Evolutionary conservation across 2,329 filamentous ascomycete genomes (phyloP).

Genomic region (Ascochyta rabiei): DNA sequence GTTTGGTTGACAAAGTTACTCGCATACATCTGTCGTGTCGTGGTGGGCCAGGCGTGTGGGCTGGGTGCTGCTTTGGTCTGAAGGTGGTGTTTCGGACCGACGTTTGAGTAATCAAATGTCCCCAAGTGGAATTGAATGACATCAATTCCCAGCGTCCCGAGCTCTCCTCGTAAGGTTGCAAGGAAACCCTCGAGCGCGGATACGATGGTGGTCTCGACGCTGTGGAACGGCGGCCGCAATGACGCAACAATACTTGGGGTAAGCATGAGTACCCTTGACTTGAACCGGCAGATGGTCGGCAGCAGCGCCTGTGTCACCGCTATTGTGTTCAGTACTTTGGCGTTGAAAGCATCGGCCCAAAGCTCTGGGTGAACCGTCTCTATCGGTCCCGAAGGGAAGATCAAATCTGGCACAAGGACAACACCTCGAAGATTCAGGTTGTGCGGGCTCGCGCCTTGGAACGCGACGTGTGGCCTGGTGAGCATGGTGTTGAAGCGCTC

Average conservation of each 20-base stretch:
- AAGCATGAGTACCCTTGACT: conserved; percentile 74
- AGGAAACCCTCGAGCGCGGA: conserved; percentile 87
- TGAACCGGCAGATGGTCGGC: conserved; percentile 57
- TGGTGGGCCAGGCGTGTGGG: conserved; percentile 47
- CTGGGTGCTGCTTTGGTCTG: conserved; percentile 43
- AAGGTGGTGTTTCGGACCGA: conserved; percentile 53
- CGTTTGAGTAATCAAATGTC: conserved; percentile 81
- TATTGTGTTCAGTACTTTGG: conserved; percentile 87
- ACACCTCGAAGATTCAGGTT: conserved; percentile 78
- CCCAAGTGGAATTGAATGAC: conserved; percentile 90
- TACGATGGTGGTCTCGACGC: conserved; percentile 84
- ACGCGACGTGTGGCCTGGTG: conserved; percentile 75
- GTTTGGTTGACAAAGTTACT: conserved; percentile 48
- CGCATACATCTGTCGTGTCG: conserved; percentile 44
- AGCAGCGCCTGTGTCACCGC: conserved; percentile 88
- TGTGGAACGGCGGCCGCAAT: conserved; percentile 79
- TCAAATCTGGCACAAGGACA: conserved; percentile 78
- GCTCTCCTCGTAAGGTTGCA: conserved; percentile 77
- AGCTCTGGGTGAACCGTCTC: conserved; percentile 82
- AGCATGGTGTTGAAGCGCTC: conserved; percentile 75
- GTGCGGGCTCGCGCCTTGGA: conserved; percentile 76
- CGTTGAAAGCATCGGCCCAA: conserved; percentile 91
- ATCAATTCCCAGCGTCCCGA: conserved; percentile 74
- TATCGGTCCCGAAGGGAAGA: conserved; percentile 82
- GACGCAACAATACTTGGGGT: conserved; percentile 82